Evolutionary conservation across 2,329 filamentous ascomycete species (phyloP), one percentile per base, ranked within the genome.

Genomic region (Claviceps quebecensis): DNA sequence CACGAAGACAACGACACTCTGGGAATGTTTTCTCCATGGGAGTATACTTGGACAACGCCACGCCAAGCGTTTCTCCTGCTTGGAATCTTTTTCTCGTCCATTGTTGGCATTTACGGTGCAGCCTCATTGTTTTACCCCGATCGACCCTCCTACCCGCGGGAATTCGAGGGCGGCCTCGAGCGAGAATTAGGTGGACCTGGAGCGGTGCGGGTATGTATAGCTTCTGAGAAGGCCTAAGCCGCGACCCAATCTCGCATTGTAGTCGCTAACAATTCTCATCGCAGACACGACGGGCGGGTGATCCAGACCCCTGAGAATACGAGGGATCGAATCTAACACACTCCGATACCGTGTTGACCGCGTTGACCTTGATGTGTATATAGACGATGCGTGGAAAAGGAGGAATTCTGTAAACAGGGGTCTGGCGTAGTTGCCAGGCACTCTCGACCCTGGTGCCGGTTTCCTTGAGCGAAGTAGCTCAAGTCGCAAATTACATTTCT

Each of bases 1-100:
- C 91, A 98, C 69, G 94, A 98, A 70, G 93, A 98, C 69, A 86
- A 96, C 69, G 94, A 98, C 67, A 77, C 89, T 53, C 76, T 97
- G 53, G 90, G 89, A 60, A 84, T 95, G 57, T 91, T 98, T 71
- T 85, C 87, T 48, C 81, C 88, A 2, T 83, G 93, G 67, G 84
- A 90, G 62, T 97, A 98, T 73, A 93, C 83, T 52, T 91, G 93
- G 76, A 73, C 76, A 45, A 84, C 78, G 48, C 73, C 90, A 16
- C 78, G 79, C 56, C 89, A 83, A 63, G 87, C 80, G 53, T 65
- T 82, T 38, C 61, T 83, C 54, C 81, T 88, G 70, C 69, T 90
- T 56, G 83, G 80, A 53, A 70, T 70, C 56, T 90, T 90, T 64
- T 67, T 89, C 45, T 72, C 71, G 22, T 70, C 73, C 50, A 77